phyloP scores from a whole-genome alignment of 2,329 filamentous ascomycete species.

The Alternaria conjuncta region DNA sequence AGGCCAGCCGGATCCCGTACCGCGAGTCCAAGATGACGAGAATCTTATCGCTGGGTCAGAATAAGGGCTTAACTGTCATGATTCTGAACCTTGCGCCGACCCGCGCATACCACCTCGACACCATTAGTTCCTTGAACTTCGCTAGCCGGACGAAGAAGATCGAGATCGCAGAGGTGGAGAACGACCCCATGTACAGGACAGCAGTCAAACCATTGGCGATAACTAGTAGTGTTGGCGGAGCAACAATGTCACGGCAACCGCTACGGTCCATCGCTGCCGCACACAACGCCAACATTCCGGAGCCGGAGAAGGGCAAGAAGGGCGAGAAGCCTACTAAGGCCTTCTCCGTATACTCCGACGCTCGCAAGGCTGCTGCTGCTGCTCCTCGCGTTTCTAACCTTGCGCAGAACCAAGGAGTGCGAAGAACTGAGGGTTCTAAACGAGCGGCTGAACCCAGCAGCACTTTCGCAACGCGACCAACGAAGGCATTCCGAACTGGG shows the following conservation, averaged over 20 bases:
- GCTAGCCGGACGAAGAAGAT: slow-evolving; percentile 96
- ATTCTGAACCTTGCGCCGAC: slow-evolving; percentile 91
- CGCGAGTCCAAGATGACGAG: slow-evolving; percentile 97
- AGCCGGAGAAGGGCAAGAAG: slow-evolving; percentile 58
- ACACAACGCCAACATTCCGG: slow-evolving; percentile 73
- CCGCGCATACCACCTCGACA: slow-evolving; percentile 92
- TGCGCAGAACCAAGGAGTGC: slow-evolving; percentile 43
- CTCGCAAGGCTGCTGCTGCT: slow-evolving; percentile 31
- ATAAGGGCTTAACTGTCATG: slow-evolving; percentile 95
- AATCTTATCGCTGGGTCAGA: slow-evolving; percentile 89
- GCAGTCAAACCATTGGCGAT: slow-evolving; percentile 48
- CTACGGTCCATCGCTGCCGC: slow-evolving; percentile 77
- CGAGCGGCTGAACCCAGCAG: slow-evolving; percentile 51
- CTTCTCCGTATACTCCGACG: slow-evolving; percentile 85
- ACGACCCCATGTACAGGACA: slow-evolving; percentile 78
- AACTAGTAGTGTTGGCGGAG: slow-evolving; percentile 42
- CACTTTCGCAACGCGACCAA: slow-evolving; percentile 45
- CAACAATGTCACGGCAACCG: slow-evolving; percentile 70
- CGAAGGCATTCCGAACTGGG: slow-evolving; percentile 48
- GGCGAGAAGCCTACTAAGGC: slow-evolving; percentile 77
- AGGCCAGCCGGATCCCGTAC: slow-evolving; percentile 81
- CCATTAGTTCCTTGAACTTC: slow-evolving; percentile 90
- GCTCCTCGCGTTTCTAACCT: slow-evolving; percentile 35
- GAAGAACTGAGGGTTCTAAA: slow-evolving; percentile 52
- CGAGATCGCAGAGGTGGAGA: slow-evolving; percentile 93